phyloP scores from a whole-genome alignment of 2,329 filamentous ascomycete species.

The Cladosporium sp. region DNA sequence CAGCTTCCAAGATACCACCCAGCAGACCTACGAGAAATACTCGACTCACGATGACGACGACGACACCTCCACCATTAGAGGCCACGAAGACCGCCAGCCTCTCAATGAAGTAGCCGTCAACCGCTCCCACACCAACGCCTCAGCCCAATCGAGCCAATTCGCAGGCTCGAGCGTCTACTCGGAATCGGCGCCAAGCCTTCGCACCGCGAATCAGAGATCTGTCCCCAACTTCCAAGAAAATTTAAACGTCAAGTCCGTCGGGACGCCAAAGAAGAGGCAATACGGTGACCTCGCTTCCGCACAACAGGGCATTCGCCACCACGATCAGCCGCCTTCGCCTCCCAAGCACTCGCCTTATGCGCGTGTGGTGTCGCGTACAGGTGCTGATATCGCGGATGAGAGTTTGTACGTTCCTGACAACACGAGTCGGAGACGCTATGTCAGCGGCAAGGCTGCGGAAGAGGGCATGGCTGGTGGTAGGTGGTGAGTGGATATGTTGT shows the following conservation, averaged over 20 bases:
- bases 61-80: background rate
- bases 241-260: slow-evolving; percentile 15
- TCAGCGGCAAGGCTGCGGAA: slow-evolving; percentile 70
- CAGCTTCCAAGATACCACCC: slow-evolving; percentile 13
- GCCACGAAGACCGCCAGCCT: slow-evolving; percentile 7
- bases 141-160: slow-evolving; percentile 7
- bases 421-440: slow-evolving; percentile 50
- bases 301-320: slow-evolving; percentile 32
- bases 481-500: slow-evolving; percentile 2
- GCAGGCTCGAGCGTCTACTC: slow-evolving; percentile 31
- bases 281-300: slow-evolving; percentile 47
- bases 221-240: slow-evolving; percentile 5
- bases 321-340: slow-evolving; percentile 17
- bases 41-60: slow-evolving; percentile 15
- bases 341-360: slow-evolving; percentile 20
- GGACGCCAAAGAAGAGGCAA: slow-evolving; percentile 40
- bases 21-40: background rate
- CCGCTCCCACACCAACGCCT: slow-evolving; percentile 29
- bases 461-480: slow-evolving; percentile 54
- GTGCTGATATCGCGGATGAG: slow-evolving; percentile 43
- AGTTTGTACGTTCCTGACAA: slow-evolving; percentile 27
- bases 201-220: slow-evolving; percentile 11
- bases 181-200: slow-evolving; percentile 28
- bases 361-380: slow-evolving; percentile 44
- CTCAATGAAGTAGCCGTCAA: slow-evolving; percentile 20